These are phyloP conservation scores for Euclidium syriacum DNA, from an alignment of 345 rosid species.

Conservation along the genomic window DNA sequence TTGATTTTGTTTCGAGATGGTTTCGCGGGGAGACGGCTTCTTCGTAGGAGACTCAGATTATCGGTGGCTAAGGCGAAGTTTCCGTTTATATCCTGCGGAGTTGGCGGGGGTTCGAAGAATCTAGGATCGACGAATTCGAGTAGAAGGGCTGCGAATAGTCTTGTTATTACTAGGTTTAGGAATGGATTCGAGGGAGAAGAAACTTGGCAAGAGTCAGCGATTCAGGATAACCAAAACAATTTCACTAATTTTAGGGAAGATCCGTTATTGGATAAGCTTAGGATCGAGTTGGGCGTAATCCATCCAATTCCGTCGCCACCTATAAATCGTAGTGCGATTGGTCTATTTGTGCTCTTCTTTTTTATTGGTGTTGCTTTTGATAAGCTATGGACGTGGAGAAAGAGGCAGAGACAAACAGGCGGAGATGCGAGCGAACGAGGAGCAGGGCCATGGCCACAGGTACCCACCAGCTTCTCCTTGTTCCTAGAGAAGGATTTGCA, in stretches of 20 bases:
- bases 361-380: conserved; percentile 77
- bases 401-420: conserved; percentile 23
- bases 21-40: not conserved
- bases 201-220: conserved; percentile 27
- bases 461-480: conserved; percentile 78
- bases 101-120: conserved; percentile 28
- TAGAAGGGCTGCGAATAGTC: conserved; percentile 21
- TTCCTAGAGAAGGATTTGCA: conserved; percentile 84
- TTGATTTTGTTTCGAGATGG: not conserved
- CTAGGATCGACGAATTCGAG: conserved; percentile 30
- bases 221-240: conserved; percentile 38
- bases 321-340: conserved; percentile 43
- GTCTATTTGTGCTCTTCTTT: conserved; percentile 67
- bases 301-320: conserved; percentile 84
- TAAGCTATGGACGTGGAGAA: conserved; percentile 69
- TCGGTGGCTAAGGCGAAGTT: not conserved
- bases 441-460: conserved; percentile 63
- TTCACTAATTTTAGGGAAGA: conserved; percentile 55
- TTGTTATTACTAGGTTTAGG: conserved; percentile 33
- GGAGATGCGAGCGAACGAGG: conserved; percentile 32
- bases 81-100: conserved; percentile 36
- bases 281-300: conserved; percentile 68
- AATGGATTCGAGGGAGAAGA: conserved; percentile 37
- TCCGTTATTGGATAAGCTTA: conserved; percentile 68
- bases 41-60: not conserved